phyloP scores from a whole-genome alignment of 1,139 yeast genomes.

The Debaryomyces psychrophilus region DNA sequence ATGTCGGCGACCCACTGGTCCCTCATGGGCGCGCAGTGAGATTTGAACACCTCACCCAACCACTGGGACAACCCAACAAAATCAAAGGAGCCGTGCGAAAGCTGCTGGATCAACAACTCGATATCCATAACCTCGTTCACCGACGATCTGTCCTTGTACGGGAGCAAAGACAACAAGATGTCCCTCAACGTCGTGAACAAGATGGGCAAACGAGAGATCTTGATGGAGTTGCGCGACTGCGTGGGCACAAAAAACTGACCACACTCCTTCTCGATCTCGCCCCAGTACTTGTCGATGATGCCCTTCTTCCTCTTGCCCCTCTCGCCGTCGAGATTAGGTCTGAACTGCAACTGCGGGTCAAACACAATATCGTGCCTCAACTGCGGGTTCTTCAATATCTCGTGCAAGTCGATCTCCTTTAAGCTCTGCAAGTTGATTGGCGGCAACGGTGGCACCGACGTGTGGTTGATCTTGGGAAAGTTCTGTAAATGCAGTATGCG shows the following conservation, averaged over 20 bases:
- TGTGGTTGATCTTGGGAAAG: conserved; percentile 11
- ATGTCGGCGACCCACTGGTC: conserved; percentile 88
- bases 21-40: conserved; percentile 95
- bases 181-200: conserved; percentile 78
- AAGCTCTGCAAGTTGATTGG: conserved; percentile 85
- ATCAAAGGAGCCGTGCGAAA: conserved; percentile 68
- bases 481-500: conserved; percentile 16
- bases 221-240: conserved; percentile 22
- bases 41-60: conserved; percentile 71
- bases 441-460: conserved; percentile 52
- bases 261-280: conserved; percentile 68
- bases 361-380: conserved; percentile 89
- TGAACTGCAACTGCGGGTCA: conserved; percentile 89
- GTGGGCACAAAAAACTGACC: conserved; percentile 35
- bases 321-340: conserved; percentile 92
- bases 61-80: conserved; percentile 70
- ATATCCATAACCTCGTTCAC: conserved; percentile 79
- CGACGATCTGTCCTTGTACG: conserved; percentile 71
- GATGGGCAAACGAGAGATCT: conserved; percentile 60
- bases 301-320: conserved; percentile 78
- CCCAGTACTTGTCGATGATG: conserved; percentile 83
- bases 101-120: conserved; percentile 75
- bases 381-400: conserved; percentile 89
- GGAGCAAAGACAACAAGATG: conserved; percentile 72
- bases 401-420: conserved; percentile 85